Conservation (phyloP, 1,139 yeast species). For the Pichia terricola region DNA sequence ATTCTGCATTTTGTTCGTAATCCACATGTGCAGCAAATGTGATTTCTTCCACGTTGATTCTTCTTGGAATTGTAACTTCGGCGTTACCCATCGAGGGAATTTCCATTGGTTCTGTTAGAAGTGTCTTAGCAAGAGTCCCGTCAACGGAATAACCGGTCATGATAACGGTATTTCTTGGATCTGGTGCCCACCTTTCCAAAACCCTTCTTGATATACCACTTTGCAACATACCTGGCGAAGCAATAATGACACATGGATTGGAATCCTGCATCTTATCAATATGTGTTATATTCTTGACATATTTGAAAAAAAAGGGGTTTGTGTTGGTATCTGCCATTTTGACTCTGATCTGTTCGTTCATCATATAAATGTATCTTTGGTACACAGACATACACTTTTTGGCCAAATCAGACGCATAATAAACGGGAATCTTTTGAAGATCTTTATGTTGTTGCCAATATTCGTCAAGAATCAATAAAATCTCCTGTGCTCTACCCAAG, state of each 20-base stretch:
- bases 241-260: slow-evolving; percentile 93
- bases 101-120: slow-evolving; percentile 79
- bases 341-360: slow-evolving; percentile 84
- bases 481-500: slow-evolving; percentile 91
- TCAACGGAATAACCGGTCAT: slow-evolving; percentile 97
- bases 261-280: slow-evolving; percentile 83
- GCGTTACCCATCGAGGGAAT: slow-evolving; percentile 76
- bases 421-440: slow-evolving; percentile 71
- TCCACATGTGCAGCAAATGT: slow-evolving; percentile 99
- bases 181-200: slow-evolving; percentile 96
- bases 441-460: slow-evolving; percentile 87
- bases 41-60: slow-evolving; percentile 85
- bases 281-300: slow-evolving; percentile 68
- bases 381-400: slow-evolving; percentile 95
- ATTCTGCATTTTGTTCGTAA: slow-evolving; percentile 83
- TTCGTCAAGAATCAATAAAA: slow-evolving; percentile 80
- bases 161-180: slow-evolving; percentile 76
- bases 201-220: slow-evolving; percentile 89
- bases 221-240: slow-evolving; percentile 97
- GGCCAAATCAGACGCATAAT: slow-evolving; percentile 88
- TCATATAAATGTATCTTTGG: slow-evolving; percentile 92
- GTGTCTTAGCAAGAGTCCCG: slow-evolving; percentile 92
- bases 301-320: slow-evolving; percentile 87
- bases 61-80: slow-evolving; percentile 75
- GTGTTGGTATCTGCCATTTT: slow-evolving; percentile 66